Evolutionary conservation across 73 alveolate species (phyloP), one percentile per base, ranked within the genome.

Genomic region (Paramecium tetraurelia): DNA sequence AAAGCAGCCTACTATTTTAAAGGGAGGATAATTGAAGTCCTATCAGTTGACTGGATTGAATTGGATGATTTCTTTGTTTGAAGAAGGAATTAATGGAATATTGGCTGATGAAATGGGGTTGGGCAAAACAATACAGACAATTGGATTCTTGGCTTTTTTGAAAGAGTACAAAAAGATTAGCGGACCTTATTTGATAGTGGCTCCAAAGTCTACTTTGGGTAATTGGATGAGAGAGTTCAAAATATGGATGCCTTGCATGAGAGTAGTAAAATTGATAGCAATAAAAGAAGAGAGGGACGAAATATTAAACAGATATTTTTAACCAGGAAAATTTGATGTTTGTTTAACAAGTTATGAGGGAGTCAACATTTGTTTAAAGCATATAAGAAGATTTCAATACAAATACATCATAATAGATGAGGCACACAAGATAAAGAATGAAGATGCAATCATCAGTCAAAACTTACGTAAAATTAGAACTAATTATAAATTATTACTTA

Each of bases 341-440:
- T 96, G 98, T 50, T 95, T 98, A 36, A 98, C 99, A 40, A 93
- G 98, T 20, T 97, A 96, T 94, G 99, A 98, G 94, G 99, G 99
- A 33, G 97, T 95, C 22, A 96, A 97, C 83, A 93, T 98, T 59
- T 98, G 99, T 93, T 92, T 94, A 24, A 93, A 95, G 40, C 92
- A 93, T 92, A 75, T 98, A 31, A 95, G 92, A 93, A 98, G 97
- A 94, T 96, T 97, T 86, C 96, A 96, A 86, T 98, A 99, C 98
- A 96, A 95, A 88, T 98, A 97, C 92, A 85, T 98, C 36, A 96
- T 96, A 27, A 95, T 96, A 10, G 99, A 96, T 86, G 99, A 99
- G 94, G 99, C 99, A 35, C 99, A 99, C 92, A 98, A 98, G 80
- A 97, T 98, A 58, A 99, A 99, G 95, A 99, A 97, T 92, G 99